These are phyloP conservation scores for Sporothrix variecibatus DNA, from an alignment of 2,329 filamentous ascomycete species.

Conservation along the genomic window DNA sequence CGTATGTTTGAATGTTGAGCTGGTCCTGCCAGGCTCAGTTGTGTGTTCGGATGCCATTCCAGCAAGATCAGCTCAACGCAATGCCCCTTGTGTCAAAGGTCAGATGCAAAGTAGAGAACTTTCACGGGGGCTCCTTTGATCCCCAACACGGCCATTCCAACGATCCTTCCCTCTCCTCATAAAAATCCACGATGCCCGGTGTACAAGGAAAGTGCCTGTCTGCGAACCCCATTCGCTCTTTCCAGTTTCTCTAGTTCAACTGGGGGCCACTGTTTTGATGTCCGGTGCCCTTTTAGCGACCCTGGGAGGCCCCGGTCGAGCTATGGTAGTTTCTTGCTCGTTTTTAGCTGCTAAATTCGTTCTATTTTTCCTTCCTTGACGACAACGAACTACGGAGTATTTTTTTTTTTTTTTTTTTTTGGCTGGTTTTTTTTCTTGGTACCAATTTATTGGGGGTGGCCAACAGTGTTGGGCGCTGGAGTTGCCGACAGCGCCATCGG, in stretches of 20 bases:
- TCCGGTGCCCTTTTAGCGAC: constrained; percentile 8
- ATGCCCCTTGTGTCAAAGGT: background rate
- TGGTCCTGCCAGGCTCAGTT: background rate
- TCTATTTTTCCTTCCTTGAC: background rate
- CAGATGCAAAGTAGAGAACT: background rate
- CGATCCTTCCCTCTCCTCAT: background rate
- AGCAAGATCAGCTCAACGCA: background rate
- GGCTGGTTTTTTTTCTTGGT: background rate
- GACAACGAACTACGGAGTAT: background rate
- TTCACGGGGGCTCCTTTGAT: background rate
- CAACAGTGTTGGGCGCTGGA: background rate
- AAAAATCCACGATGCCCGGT: background rate
- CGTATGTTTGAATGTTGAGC: background rate
- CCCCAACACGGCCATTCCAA: background rate
- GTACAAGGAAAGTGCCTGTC: background rate
- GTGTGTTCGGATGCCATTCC: background rate
- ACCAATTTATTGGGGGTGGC: background rate
- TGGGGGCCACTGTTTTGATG: background rate
- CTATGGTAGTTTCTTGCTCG: background rate
- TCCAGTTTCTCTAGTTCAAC: background rate
- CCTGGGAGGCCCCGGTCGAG: constrained; percentile 13
- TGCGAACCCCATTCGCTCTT: background rate
- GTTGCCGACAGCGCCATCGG: constrained; percentile 23
- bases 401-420: background rate
- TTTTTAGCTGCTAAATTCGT: constrained; percentile 4